These are phyloP conservation scores for Fusarium pseudonygamai DNA, from an alignment of 2,329 filamentous ascomycete genomes.

Conservation along the genomic window DNA sequence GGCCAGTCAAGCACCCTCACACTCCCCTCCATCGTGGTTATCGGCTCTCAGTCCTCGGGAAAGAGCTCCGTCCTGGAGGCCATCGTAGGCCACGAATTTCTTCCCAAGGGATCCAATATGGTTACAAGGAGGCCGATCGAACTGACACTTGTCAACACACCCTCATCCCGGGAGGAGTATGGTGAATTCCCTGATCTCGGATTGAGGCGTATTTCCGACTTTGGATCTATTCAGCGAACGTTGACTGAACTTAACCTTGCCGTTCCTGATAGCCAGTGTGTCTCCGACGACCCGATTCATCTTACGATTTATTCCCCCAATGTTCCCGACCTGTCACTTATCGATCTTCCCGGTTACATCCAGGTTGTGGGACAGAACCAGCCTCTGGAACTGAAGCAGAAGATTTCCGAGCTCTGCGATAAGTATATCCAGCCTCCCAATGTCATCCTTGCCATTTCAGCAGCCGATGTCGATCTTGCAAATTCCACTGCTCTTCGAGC, in stretches of 20 bases:
- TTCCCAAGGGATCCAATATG: slow-evolving; percentile 99
- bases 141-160: slow-evolving; percentile 94
- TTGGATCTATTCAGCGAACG: slow-evolving; percentile 89
- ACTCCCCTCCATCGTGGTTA: slow-evolving; percentile 97
- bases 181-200: slow-evolving; percentile 96
- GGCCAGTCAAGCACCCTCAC: slow-evolving; percentile 90
- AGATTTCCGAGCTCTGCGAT: slow-evolving; percentile 95
- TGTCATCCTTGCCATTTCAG: slow-evolving; percentile 95
- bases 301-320: slow-evolving; percentile 95
- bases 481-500: slow-evolving; percentile 94
- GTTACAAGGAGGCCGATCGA: slow-evolving; percentile 96
- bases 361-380: slow-evolving; percentile 94
- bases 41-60: slow-evolving; percentile 96
- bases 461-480: slow-evolving; percentile 94
- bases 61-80: slow-evolving; percentile 98
- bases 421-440: slow-evolving; percentile 98
- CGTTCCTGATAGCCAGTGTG: slow-evolving; percentile 89
- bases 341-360: slow-evolving; percentile 97
- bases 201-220: slow-evolving; percentile 89
- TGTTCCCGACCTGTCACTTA: slow-evolving; percentile 93
- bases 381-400: slow-evolving; percentile 89
- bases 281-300: slow-evolving; percentile 96
- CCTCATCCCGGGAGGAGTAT: slow-evolving; percentile 86
- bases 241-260: slow-evolving; percentile 94
- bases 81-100: slow-evolving; percentile 96